Evolutionary conservation across 2,329 filamentous ascomycete species (phyloP), one percentile per base, ranked within the genome.

Genomic region (Arthrobotrys entomopaga): DNA sequence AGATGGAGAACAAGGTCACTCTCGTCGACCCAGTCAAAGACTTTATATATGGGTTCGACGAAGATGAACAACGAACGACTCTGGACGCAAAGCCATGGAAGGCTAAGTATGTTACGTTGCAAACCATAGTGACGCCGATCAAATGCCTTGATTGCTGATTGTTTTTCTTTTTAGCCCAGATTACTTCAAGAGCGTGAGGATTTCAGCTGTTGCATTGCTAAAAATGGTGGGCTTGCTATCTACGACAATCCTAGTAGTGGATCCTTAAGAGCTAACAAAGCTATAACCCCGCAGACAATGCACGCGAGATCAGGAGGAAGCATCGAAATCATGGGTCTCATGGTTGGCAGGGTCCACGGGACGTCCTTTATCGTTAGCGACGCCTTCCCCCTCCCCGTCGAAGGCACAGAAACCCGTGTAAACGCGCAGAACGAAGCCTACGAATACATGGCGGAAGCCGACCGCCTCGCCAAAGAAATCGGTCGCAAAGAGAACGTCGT

Each of bases 351-450:
- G 82, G 90, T 97, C 57, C 87, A 92, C 77, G 90, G 96, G 79
- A 89, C 83, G 3, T 87, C 91, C 0, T 91, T 99, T 79, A 88
- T 99, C 77, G 90, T 99, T 63, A 98, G 93, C 0, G 95, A 99
- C 80, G 92, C 93, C 24, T 95, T 98, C 82, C 88, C 93, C 19
- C 84, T 99, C 43, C 95, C 95, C 0, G 95, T 99, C 46, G 95
- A 99, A 81, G 95, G 95, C 24, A 99, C 95, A n/a, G 95, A 99
- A 83, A 99, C 95, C 1, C 87, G 95, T 75, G 95, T 99, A 78
- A 99, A 99, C 81, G 95, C 95, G 0, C 93, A 97, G 80, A 90
- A 91, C 77, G 93, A 98, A 78, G 95, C 94, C 63, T 96, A 98
- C 83, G 95, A 98, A 84, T 99, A 98, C 84, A 92, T 98, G 85